A percentile compares a stretch with the other conserved stretches of the same genome.
phyloP scores from a whole-genome alignment of 371 early-diverging fungal species.

The Mortierella sp. region DNA sequence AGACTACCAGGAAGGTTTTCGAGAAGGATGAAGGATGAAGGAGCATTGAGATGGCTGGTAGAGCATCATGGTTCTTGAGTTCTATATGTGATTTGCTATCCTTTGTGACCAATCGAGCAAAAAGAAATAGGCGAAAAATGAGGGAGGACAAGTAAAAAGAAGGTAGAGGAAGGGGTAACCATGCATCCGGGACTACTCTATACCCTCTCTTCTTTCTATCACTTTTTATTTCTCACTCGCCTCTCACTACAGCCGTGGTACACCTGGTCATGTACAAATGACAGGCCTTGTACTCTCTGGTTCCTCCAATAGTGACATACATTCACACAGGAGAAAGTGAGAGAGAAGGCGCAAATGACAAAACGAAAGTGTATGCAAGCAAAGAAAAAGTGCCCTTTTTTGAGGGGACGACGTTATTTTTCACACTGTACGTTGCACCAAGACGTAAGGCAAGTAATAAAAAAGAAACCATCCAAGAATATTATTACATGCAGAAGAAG shows the following conservation, averaged over 20 bases:
- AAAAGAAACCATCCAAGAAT: neutral
- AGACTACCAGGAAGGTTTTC: neutral
- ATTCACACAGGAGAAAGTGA: neutral
- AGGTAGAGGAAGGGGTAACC: neutral
- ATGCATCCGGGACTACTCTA: neutral
- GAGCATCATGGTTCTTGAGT: neutral
- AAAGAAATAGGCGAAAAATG: neutral
- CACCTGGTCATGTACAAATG: neutral
- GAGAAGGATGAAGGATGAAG: neutral
- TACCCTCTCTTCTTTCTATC: neutral
- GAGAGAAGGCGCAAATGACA: neutral
- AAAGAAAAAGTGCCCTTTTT: neutral
- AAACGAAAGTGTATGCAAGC: neutral
- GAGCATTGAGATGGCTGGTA: neutral
- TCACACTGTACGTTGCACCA: neutral
- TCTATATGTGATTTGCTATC: neutral
- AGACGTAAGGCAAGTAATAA: neutral
- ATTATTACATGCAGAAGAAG: neutral
- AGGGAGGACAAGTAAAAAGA: neutral
- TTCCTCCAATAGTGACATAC: neutral
- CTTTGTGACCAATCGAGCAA: neutral
- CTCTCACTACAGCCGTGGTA: neutral
- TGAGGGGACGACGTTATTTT: neutral
- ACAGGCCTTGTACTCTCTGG: neutral
- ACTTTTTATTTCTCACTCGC: neutral